A percentile compares a stretch with the other conserved stretches of the same genome.
These are phyloP conservation scores for Psilocybe cyanescens DNA, from an alignment of 768 basidiomycete species.

Conservation along the genomic window DNA sequence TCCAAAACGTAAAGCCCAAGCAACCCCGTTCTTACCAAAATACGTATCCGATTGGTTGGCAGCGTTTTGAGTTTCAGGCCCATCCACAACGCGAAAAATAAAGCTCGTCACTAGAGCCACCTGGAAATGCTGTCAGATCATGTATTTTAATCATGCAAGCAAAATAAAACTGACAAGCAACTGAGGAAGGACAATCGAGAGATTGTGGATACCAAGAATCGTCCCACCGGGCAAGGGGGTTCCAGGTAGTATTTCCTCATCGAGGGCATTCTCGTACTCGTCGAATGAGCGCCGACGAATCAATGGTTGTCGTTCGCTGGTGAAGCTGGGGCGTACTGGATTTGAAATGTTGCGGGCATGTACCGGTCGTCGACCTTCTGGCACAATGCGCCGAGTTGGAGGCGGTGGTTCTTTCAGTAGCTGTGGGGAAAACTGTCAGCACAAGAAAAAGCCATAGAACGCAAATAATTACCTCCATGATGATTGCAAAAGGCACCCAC, in stretches of 20 bases:
- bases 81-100: slow-evolving; percentile 86
- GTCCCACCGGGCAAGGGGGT: slow-evolving; percentile 82
- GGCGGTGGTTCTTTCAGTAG: slow-evolving; percentile 75
- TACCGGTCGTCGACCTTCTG: slow-evolving; percentile 41
- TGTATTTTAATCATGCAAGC: not conserved
- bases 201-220: slow-evolving; percentile 92
- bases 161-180: slow-evolving; percentile 69
- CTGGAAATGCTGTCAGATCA: slow-evolving; percentile 39
- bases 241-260: slow-evolving; percentile 39
- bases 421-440: slow-evolving; percentile 34
- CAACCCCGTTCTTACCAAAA: slow-evolving; percentile 86
- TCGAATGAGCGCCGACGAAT: slow-evolving; percentile 61
- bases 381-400: slow-evolving; percentile 24
- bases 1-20: slow-evolving; percentile 93
- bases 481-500: slow-evolving; percentile 96
- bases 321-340: slow-evolving; percentile 35
- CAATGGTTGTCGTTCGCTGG: slow-evolving; percentile 60
- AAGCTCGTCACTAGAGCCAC: slow-evolving; percentile 84
- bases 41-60: slow-evolving; percentile 58
- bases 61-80: slow-evolving; percentile 41
- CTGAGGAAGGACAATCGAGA: slow-evolving; percentile 94
- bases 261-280: slow-evolving; percentile 43
- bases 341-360: slow-evolving; percentile 60
- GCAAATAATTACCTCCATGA: slow-evolving; percentile 79
- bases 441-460: not conserved